phyloP scores from a whole-genome alignment of 192 early-diverging fungal genomes.

The Mortierella antarctica region DNA sequence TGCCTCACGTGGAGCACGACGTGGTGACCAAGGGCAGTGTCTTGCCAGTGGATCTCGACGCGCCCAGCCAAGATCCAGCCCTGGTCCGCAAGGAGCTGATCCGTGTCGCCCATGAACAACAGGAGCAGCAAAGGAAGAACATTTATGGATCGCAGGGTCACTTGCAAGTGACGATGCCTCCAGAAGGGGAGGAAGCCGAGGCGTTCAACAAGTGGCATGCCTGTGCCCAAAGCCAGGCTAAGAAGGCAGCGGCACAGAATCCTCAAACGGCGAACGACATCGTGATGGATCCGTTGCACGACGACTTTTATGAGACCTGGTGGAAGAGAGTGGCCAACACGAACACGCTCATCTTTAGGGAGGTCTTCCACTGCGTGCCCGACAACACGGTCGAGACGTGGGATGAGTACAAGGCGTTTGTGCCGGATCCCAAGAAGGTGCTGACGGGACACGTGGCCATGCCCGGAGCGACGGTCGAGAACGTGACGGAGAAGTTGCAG shows the following conservation, averaged over 20 bases:
- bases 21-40: conserved; percentile 51
- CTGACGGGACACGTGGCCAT: conserved; percentile 61
- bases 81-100: conserved; percentile 24
- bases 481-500: conserved; percentile 47
- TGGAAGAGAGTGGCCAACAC: conserved; percentile 73
- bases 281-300: conserved; percentile 76
- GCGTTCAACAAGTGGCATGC: conserved; percentile 39
- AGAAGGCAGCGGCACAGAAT: conserved; percentile 43
- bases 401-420: conserved; percentile 63
- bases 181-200: conserved; percentile 35
- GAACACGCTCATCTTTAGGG: conserved; percentile 79
- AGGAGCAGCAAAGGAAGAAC: conserved; percentile 1
- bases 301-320: conserved; percentile 63
- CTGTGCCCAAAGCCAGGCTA: conserved; percentile 22
- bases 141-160: conserved; percentile 9
- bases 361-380: conserved; percentile 88
- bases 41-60: conserved; percentile 45
- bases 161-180: conserved; percentile 26
- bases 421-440: conserved; percentile 57
- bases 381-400: conserved; percentile 73
- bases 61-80: conserved; percentile 38
- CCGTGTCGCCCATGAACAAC: conserved; percentile 9
- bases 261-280: conserved; percentile 49
- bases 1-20: conserved; percentile 58
- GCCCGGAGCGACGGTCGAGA: conserved; percentile 56